Evolutionary conservation across 2,329 filamentous ascomycete species (phyloP), one percentile per base, ranked within the genome.

Genomic region (Aspergillus thermomutatus): DNA sequence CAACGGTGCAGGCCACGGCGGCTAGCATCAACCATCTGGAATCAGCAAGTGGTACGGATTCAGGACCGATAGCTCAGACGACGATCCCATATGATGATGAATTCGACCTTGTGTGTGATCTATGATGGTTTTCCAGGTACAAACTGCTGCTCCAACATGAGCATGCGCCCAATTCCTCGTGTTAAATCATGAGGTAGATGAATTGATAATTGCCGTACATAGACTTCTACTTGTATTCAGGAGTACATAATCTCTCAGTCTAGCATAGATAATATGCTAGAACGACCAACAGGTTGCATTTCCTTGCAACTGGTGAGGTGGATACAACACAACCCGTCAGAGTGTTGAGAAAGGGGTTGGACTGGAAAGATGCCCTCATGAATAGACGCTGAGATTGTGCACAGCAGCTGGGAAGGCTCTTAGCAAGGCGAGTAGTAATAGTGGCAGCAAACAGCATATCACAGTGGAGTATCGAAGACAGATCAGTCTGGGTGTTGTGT

Each of bases 61-160:
- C 47, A 7, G 52, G 47, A 17, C 28, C 43, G 8, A 4, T 50
- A 17, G 53, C 57, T 23, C 57, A 60, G 23, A 63, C 59, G 9
- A 57, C 46, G 23, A 60, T 66, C 3, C 54, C 56, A 4, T 63
- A 64, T 50, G 61, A 65, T 55, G 53, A 53, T 8, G 58, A 66
- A n/a, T 65, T 58, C 40, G 62, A 65, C 40, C 41, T 64, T 40
- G 50, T 64, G 17, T 65, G 60, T 19, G 64, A 66, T 53, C 45
- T 64, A 5, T 57, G 34, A 53, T 19, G 37, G 48, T 5, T 27
- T 4, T 21, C n/a, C n/a, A n/a, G 8, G 21, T 26, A 25, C 11
- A 14, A 23, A 48, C 6, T 48, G 45, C 14, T n/a, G 23, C 14
- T 8, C 23, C 11, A 14, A n/a, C 23, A 17, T 26, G 31, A 17